phyloP scores from a whole-genome alignment of 495 filamentous ascomycete species.

The Aspergillus egyptiacus region DNA sequence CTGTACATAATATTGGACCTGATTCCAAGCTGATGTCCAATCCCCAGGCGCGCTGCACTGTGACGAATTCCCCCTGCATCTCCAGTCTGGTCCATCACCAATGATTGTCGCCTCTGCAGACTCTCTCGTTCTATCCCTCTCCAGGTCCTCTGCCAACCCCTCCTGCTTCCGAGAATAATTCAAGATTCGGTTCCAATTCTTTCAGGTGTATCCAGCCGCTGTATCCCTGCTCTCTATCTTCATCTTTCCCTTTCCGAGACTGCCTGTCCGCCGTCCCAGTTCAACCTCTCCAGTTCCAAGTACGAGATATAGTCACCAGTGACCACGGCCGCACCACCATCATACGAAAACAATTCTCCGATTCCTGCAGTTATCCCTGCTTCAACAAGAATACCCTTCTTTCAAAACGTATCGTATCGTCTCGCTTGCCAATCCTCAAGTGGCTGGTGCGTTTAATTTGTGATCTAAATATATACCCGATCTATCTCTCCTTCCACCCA shows the following conservation, averaged over 20 bases:
- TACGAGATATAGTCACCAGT: not conserved
- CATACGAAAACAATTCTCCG: constrained; percentile 3
- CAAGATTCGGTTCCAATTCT: constrained; percentile 1
- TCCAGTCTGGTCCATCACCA: constrained; percentile 4
- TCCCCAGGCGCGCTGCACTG: constrained; percentile 15
- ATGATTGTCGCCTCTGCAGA: not conserved
- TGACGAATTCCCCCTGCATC: constrained; percentile 19
- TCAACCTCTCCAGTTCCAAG: constrained; percentile 1
- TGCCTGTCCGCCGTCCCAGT: not conserved
- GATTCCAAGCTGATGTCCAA: constrained; percentile 5
- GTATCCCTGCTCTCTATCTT: constrained; percentile 15
- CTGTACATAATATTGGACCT: too few relatives aligned
- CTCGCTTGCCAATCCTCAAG: constrained; percentile 8
- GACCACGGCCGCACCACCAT: not conserved
- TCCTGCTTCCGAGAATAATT: not conserved
- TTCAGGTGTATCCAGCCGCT: constrained; percentile 10
- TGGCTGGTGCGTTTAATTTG: constrained; percentile 15
- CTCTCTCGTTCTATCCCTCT: not conserved
- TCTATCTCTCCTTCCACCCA: constrained; percentile 19
- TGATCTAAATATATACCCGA: constrained; percentile 27
- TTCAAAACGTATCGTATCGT: constrained; percentile 2
- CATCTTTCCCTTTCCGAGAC: constrained; percentile 2
- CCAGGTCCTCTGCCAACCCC: not conserved
- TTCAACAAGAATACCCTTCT: too few relatives aligned
- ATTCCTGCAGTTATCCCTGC: too few relatives aligned